phyloP scores from a whole-genome alignment of 305 asterid species.

The Caryopteris hybrid region DNA sequence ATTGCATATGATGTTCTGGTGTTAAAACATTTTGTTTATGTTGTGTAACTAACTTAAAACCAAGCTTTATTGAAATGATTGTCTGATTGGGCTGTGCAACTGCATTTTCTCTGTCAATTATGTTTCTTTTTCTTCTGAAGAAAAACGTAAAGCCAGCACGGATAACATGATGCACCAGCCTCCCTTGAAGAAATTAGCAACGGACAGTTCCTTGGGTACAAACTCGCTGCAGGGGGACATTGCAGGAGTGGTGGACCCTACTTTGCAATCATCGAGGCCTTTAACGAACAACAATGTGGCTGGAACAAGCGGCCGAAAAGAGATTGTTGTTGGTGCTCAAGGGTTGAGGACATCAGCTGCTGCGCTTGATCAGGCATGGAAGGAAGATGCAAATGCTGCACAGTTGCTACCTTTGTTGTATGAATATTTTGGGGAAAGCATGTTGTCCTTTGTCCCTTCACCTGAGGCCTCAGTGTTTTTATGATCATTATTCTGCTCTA shows the following conservation, averaged over 20 bases:
- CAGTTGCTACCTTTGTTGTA: slow-evolving; percentile 44
- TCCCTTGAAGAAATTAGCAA: slow-evolving; percentile 59
- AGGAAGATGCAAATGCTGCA: slow-evolving; percentile 47
- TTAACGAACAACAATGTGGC: slow-evolving; percentile 35
- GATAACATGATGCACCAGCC: slow-evolving; percentile 74
- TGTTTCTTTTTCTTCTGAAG: slow-evolving; percentile 23
- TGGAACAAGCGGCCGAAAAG: slow-evolving; percentile 49
- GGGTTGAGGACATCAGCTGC: slow-evolving; percentile 41
- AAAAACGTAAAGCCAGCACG: slow-evolving; percentile 71
- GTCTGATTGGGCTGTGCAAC: background rate
- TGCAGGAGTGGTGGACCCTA: slow-evolving; percentile 35
- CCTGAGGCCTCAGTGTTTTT: slow-evolving; percentile 63
- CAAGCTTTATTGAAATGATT: too few relatives aligned
- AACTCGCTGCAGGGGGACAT: slow-evolving; percentile 43
- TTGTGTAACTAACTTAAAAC: too few relatives aligned
- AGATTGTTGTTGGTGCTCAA: slow-evolving; percentile 33
- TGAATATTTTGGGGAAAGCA: slow-evolving; percentile 87
- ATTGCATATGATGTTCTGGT: too few relatives aligned
- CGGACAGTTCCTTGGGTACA: slow-evolving; percentile 46
- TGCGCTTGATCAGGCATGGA: slow-evolving; percentile 58
- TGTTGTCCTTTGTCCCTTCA: slow-evolving; percentile 67
- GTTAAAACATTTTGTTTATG: too few relatives aligned
- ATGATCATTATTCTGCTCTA: slow-evolving; percentile 25
- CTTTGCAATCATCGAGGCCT: slow-evolving; percentile 32
- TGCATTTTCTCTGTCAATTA: background rate